phyloP scores from a whole-genome alignment of 2,329 filamentous ascomycete genomes.

The Amauroascus verrucosus region DNA sequence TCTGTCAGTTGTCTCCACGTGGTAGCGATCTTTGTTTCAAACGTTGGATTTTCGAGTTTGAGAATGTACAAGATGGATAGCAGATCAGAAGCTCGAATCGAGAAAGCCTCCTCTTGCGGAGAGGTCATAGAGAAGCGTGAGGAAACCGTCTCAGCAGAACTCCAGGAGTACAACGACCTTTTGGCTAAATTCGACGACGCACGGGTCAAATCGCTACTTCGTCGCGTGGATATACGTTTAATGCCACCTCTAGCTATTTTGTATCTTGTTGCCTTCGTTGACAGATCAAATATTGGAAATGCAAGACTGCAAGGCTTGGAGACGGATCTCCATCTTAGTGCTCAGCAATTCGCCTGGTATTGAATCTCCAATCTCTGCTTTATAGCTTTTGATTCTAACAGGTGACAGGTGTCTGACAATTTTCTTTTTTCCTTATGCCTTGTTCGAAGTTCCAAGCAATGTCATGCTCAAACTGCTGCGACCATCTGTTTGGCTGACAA shows the following conservation, averaged over 20 bases:
- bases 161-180: conserved; percentile 7
- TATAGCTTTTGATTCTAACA: neutral
- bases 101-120: neutral
- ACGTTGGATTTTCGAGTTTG: neutral
- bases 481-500: conserved; percentile 33
- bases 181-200: neutral
- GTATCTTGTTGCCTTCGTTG: conserved; percentile 12
- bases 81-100: neutral
- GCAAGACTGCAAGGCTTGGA: conserved; percentile 38
- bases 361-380: neutral
- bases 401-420: conserved; percentile 1
- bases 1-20: neutral
- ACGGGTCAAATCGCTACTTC: conserved; percentile 7
- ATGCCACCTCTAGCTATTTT: conserved; percentile 6
- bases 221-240: conserved; percentile 7
- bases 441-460: conserved; percentile 40
- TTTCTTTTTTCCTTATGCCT: conserved; percentile 38
- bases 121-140: conserved; percentile 1
- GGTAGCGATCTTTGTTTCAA: neutral
- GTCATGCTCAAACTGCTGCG: conserved; percentile 35
- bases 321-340: conserved; percentile 24
- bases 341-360: conserved; percentile 5
- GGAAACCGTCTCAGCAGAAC: neutral
- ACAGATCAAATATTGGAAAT: conserved; percentile 33
- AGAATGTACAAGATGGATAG: neutral